Conservation (phyloP, 768 basidiomycete species). For the Suillus hirtellus region DNA sequence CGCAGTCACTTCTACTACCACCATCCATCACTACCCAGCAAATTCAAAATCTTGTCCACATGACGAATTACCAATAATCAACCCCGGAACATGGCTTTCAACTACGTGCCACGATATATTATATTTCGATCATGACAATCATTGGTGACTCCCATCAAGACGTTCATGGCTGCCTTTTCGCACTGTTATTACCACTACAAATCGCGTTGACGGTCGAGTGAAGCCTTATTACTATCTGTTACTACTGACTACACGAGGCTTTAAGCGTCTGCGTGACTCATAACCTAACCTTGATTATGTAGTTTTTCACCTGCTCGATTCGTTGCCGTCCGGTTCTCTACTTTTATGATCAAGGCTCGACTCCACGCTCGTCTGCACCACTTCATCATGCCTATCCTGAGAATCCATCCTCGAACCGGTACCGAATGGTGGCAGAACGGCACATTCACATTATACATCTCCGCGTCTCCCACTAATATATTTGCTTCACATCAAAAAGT, state of each 20-base stretch:
- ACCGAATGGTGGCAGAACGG: not conserved
- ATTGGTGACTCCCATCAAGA: not conserved
- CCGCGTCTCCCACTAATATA: not conserved
- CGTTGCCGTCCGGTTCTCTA: not conserved
- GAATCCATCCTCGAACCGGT: not conserved
- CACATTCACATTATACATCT: not conserved
- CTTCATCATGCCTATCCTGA: not conserved
- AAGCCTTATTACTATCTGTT: not conserved
- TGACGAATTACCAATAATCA: not conserved
- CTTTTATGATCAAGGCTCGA: not conserved
- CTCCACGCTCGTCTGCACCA: not conserved
- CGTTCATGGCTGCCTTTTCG: constrained; percentile 2
- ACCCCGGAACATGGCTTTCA: not conserved
- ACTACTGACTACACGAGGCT: not conserved
- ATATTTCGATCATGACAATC: constrained; percentile 4
- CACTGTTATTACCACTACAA: not conserved
- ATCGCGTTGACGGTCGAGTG: not conserved
- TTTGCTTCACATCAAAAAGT: not conserved
- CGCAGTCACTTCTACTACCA: not conserved
- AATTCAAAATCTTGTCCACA: not conserved
- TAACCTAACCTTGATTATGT: not conserved
- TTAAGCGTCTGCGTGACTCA: not conserved
- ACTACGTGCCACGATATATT: not conserved
- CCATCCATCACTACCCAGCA: not conserved
- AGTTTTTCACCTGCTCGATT: not conserved